phyloP scores from a whole-genome alignment of 371 early-diverging fungal species.

The Mucor piriformis region DNA sequence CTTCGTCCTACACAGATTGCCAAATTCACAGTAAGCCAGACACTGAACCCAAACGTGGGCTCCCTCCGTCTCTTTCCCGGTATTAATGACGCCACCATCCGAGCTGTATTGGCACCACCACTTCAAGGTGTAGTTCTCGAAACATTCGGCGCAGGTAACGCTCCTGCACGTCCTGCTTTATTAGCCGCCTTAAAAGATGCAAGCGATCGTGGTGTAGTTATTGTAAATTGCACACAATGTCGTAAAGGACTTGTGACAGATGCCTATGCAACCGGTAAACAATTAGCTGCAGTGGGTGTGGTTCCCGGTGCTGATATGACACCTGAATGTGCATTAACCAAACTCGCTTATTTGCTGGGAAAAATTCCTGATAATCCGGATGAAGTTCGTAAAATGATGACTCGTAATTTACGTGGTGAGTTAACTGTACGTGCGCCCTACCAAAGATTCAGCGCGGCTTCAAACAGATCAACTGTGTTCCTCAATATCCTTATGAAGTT shows the following conservation, averaged over 20 bases:
- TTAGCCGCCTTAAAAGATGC: constrained; percentile 86
- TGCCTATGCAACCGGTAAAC: constrained; percentile 90
- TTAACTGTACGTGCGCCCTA: constrained; percentile 74
- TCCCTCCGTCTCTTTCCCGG: constrained; percentile 94
- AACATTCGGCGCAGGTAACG: constrained; percentile 97
- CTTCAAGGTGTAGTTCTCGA: constrained; percentile 94
- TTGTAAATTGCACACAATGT: constrained; percentile 95
- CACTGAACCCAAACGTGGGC: constrained; percentile 87
- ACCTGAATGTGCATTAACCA: constrained; percentile 94
- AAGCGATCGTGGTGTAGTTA: constrained; percentile 89
- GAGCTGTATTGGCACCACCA: constrained; percentile 85
- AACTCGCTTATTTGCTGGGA: constrained; percentile 91
- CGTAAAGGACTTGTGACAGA: constrained; percentile 89
- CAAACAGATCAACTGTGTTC: constrained; percentile 54
- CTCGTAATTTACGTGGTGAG: constrained; percentile 90
- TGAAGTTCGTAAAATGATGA: constrained; percentile 78
- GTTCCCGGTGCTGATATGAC: constrained; percentile 98
- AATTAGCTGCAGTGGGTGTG: constrained; percentile 80
- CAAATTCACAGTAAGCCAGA: constrained; percentile 81
- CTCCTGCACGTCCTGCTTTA: constrained; percentile 86
- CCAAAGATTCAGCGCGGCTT: constrained; percentile 58
- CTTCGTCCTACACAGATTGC: constrained; percentile 85
- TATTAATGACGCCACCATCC: constrained; percentile 85
- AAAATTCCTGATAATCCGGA: constrained; percentile 59
- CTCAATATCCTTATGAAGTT: constrained; percentile 52